Evolutionary conservation across 1,284 basidiomycete genomes (phyloP), one percentile per base, ranked within the genome.

Genomic region (Rhodotorula mucilaginosa): DNA sequence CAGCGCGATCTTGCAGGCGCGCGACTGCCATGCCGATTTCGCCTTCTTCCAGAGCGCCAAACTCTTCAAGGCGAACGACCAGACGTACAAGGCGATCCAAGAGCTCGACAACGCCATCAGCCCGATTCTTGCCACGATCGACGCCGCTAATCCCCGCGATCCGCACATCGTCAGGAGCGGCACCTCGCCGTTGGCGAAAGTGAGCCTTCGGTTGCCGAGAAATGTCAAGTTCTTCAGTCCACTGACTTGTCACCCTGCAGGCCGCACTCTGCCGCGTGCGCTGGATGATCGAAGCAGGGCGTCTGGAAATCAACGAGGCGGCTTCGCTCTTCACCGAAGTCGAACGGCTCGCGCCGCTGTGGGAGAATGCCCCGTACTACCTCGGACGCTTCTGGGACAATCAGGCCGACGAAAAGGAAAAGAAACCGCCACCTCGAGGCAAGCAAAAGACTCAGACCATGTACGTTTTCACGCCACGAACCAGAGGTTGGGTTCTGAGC

Each of bases 41-140:
- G 88, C 90, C 5, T 98, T 97, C 82, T 86, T 97, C 58, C 93
- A 99, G 80, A 91, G 90, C 76, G 92, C 93, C 2, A 98, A 95
- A 80, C 86, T 99, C 5, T 83, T 92, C 60, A 90, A 89, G 73
- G 87, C 87, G 6, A 88, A 86, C 63, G 94, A 92, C 15, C 90
- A 97, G 76, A 88, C 90, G 6, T 83, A 96, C 52, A 89, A 91
- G 34, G 97, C 96, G 0, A 84, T 99, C 18, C 90, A 91, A 69
- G 93, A 97, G 73, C 83, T 99, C 7, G 90, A 93, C 77, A 91
- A 92, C 78, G 87, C 89, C 3, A 87, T 95, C 82, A 73, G 76
- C 67, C 78, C 65, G 19, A 29, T 60, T 77, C 16, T 73, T 77
- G 63, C 71, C 74, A 18, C 62, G 51, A 54, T 59, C 29, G 29